phyloP scores from a whole-genome alignment of 257 asterid species.

The Solanum virginianum region DNA sequence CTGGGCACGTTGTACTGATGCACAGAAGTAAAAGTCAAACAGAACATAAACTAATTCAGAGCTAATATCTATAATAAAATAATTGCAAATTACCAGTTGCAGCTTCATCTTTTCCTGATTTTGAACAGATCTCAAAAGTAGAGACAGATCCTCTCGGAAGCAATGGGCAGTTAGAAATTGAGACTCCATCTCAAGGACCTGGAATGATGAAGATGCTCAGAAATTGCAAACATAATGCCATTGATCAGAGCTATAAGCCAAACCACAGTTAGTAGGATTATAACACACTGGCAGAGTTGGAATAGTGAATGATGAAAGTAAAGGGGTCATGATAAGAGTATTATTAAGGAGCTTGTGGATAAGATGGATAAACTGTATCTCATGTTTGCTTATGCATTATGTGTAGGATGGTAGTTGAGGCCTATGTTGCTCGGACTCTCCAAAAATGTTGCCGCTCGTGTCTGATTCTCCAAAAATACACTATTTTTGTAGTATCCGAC shows the following conservation, averaged over 20 bases:
- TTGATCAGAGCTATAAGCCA: not conserved
- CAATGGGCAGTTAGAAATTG: constrained; percentile 53
- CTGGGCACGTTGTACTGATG: not conserved
- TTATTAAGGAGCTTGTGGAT: not conserved
- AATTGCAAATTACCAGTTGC: constrained; percentile 37
- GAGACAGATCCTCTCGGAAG: constrained; percentile 72
- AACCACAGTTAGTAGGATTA: not conserved
- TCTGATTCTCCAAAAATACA: not conserved
- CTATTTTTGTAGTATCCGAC: not conserved
- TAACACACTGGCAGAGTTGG: not conserved
- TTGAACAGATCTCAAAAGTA: constrained; percentile 71
- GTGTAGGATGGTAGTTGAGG: not conserved
- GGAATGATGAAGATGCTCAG: constrained; percentile 4
- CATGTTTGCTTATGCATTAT: not conserved
- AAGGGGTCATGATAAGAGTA: not conserved
- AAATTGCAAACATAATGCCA: not conserved
- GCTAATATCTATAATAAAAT: not conserved
- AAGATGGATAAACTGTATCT: not conserved
- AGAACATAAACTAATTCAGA: not conserved
- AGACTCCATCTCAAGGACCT: constrained; percentile 81
- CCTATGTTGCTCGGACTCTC: not conserved
- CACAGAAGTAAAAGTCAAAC: not conserved
- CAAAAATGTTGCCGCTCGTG: not conserved
- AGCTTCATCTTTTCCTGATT: constrained; percentile 81
- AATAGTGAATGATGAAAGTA: not conserved